Percentiles rank a stretch among this genome's conserved stretches.
Evolutionary conservation across 192 early-diverging fungal species (phyloP).

Genomic region (Coemansia sp.): DNA sequence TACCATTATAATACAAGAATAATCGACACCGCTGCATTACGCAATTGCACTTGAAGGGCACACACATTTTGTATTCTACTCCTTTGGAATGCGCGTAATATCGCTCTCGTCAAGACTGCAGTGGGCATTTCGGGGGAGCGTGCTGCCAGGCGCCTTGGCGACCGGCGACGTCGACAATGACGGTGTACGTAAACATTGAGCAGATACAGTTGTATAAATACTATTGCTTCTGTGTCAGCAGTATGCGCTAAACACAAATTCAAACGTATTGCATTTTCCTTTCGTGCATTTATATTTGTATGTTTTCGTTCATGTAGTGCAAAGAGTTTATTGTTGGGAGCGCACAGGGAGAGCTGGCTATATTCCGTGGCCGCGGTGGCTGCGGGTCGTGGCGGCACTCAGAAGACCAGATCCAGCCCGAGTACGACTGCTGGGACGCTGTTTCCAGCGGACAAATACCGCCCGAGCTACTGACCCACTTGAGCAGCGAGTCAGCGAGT

Average conservation of each 20-base stretch:
- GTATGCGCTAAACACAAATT: not conserved
- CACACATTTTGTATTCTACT: not conserved
- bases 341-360: slow-evolving; percentile 53
- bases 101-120: slow-evolving; percentile 54
- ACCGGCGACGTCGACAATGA: slow-evolving; percentile 56
- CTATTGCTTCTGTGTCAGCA: not conserved
- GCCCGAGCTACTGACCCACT: not conserved
- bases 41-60: not conserved
- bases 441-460: slow-evolving; percentile 46
- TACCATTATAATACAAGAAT: not conserved
- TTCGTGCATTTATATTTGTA: too few species aligned
- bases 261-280: not conserved
- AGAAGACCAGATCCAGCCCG: slow-evolving; percentile 51
- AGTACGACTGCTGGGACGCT: slow-evolving; percentile 56
- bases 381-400: slow-evolving; percentile 49
- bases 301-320: slow-evolving; percentile 26
- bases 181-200: slow-evolving; percentile 33
- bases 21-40: too few species aligned
- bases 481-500: not conserved
- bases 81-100: slow-evolving; percentile 39
- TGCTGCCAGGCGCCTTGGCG: slow-evolving; percentile 49
- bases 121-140: slow-evolving; percentile 54
- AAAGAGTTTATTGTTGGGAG: slow-evolving; percentile 57
- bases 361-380: slow-evolving; percentile 53
- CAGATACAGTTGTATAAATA: not conserved